phyloP scores from a whole-genome alignment of 352 stramenopile genomes.

The Pythium phragmitis region DNA sequence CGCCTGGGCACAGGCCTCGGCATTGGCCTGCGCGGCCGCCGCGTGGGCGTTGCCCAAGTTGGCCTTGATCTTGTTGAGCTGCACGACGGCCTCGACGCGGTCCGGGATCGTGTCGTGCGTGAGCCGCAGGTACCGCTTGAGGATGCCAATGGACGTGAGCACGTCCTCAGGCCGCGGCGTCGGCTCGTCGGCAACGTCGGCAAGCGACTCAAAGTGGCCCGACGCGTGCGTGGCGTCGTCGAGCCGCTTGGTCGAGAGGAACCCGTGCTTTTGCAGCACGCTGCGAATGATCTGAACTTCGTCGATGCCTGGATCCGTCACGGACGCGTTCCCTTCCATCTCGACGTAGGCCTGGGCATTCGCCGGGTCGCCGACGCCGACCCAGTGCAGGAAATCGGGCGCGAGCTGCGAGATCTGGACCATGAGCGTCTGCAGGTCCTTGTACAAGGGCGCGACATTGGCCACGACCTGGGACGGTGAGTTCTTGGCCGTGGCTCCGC shows the following conservation, averaged over 20 bases:
- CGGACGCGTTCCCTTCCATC: slow-evolving; percentile 71
- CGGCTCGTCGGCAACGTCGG: slow-evolving; percentile 50
- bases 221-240: slow-evolving; percentile 50
- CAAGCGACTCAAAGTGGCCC: slow-evolving; percentile 49
- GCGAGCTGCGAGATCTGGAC: slow-evolving; percentile 52
- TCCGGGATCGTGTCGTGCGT: slow-evolving; percentile 44
- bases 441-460: slow-evolving; percentile 41
- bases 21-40: neutral
- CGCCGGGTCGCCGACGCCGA: slow-evolving; percentile 52
- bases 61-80: slow-evolving; percentile 72
- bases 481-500: slow-evolving; percentile 12
- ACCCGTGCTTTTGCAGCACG: slow-evolving; percentile 81
- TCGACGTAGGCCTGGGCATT: slow-evolving; percentile 69
- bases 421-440: slow-evolving; percentile 62
- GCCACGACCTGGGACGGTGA: slow-evolving; percentile 28
- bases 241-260: slow-evolving; percentile 60
- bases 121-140: slow-evolving; percentile 80
- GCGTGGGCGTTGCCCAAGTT: slow-evolving; percentile 33
- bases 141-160: slow-evolving; percentile 51
- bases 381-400: slow-evolving; percentile 75
- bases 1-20: neutral
- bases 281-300: slow-evolving; percentile 82
- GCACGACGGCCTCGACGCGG: slow-evolving; percentile 63
- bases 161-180: slow-evolving; percentile 56
- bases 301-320: slow-evolving; percentile 77